Evolutionary conservation across 306 rosid species (phyloP).

Genomic region (Comarum palustre): DNA sequence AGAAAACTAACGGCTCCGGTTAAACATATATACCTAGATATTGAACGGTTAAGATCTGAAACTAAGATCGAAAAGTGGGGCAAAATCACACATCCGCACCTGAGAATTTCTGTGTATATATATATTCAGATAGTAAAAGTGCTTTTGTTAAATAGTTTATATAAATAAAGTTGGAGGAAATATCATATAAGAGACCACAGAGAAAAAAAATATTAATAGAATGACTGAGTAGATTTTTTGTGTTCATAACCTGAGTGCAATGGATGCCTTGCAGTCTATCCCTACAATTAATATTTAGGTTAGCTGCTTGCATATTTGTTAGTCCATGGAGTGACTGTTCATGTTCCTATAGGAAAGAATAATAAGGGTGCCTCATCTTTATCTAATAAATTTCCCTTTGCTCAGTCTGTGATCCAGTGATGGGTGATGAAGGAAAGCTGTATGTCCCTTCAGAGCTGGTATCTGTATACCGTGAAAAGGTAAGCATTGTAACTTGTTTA

Average conservation of each 20-base stretch:
- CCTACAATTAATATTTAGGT: not conserved
- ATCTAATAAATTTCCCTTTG: conserved; percentile 27
- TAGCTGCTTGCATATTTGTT: conserved; percentile 14
- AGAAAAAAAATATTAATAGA: not conserved
- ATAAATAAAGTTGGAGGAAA: not conserved
- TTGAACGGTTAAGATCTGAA: no score
- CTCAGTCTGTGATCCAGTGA: conserved; percentile 94
- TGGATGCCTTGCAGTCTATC: not conserved
- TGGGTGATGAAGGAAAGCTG: conserved; percentile 97
- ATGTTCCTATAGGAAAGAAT: not conserved
- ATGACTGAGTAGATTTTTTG: not conserved
- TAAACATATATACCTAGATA: no score
- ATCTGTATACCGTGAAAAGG: conserved; percentile 92
- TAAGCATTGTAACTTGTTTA: conserved; percentile 24
- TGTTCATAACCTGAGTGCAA: not conserved
- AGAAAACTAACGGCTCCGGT: not conserved
- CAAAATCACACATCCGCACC: no score
- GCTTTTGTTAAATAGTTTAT: not conserved
- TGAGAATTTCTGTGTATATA: not conserved
- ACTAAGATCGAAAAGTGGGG: no score
- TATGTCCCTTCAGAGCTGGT: conserved; percentile 80
- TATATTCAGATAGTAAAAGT: not conserved
- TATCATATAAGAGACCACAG: not conserved
- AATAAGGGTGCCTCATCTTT: not conserved
- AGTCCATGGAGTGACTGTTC: not conserved